Percentiles rank a stretch among this genome's conserved stretches.
These are phyloP conservation scores for Antrodiella citrinella DNA, from an alignment of 768 basidiomycete species.

Conservation along the genomic window DNA sequence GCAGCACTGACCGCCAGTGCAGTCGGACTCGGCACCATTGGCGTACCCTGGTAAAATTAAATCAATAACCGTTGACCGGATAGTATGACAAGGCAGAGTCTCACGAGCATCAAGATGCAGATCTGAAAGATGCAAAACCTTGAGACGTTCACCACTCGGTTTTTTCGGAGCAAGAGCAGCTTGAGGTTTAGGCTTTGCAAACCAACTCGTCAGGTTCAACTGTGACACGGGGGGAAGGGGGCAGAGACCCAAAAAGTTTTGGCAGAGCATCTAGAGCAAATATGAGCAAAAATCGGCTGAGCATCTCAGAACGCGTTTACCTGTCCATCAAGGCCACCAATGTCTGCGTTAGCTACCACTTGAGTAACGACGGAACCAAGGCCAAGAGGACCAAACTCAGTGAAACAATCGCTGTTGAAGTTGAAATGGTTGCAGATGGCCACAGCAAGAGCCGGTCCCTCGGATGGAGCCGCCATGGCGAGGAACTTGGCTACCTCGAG, in stretches of 20 bases:
- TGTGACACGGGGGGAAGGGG: constrained; percentile 48
- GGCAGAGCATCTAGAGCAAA: constrained; percentile 41
- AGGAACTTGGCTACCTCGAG: constrained; percentile 62
- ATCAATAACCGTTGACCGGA: neutral
- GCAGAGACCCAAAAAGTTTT: constrained; percentile 51
- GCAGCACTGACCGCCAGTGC: constrained; percentile 61
- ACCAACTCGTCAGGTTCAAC: constrained; percentile 61
- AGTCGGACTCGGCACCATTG: constrained; percentile 66
- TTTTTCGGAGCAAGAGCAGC: constrained; percentile 51
- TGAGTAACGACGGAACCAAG: constrained; percentile 62
- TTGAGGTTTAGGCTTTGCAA: constrained; percentile 68
- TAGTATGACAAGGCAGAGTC: constrained; percentile 10
- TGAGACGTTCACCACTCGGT: constrained; percentile 57
- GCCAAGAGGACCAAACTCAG: constrained; percentile 36
- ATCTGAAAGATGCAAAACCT: constrained; percentile 72
- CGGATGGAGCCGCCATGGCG: constrained; percentile 51
- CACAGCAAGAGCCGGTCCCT: constrained; percentile 49
- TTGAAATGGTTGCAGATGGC: constrained; percentile 54
- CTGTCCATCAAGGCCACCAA: constrained; percentile 68
- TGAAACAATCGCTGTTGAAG: constrained; percentile 38
- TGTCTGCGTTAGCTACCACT: constrained; percentile 62
- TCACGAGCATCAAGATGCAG: constrained; percentile 68
- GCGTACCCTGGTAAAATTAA: constrained; percentile 42
- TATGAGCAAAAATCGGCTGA: constrained; percentile 1
- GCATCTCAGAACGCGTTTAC: constrained; percentile 24